Base-by-base conservation (phyloP, 192 early-diverging fungal species). In the Coemansia sp. region DNA sequence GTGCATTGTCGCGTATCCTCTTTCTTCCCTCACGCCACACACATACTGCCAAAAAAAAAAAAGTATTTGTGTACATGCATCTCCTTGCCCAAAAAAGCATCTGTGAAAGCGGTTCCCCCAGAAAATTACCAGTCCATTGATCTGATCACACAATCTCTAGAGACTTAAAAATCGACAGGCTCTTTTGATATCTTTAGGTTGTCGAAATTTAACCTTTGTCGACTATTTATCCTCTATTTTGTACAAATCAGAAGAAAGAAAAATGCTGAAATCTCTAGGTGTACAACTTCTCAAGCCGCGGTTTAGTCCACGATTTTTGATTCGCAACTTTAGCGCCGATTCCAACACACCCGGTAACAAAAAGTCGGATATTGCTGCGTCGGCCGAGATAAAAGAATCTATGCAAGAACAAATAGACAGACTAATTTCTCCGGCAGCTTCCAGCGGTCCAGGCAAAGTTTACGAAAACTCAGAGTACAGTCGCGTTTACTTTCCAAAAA, bases 401-500 rank as follows among this genome's bases (percentile, higher is more conserved):
- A 49, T 67, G 36, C 38, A n/a, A 7, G 44, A 70, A 11, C 38
- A 71, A 38, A 55, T 74, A 66, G 62, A 79, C 41, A 22, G 38
- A 13, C 58, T 64, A 3, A 55, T 68, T 1, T 11, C 38, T 8
- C 70, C 75, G 13, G 39, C 46, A 13, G 29, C 61, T 24, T 34
- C 53, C 3, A 36, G 36, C 9, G 52, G 44, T 0, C 72, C 69
- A n/a, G 55, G 58, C 24, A 69, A 64, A 16, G 52, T 43, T 1
- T 71, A 58, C 18, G 73, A 75, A 20, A 85, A 73, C 65, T 9
- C 52, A 49, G 27, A 46, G 36, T 80, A 74, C 70, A 49, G 39
- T 3, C 62, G 55, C 5, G 55, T 36, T 20, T 68, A 72, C 27
- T 62, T 36, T 4, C 57, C 74, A 24, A 68, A 72, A n/a, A 41